Evolutionary conservation across 108 stramenopile species (phyloP), one percentile per base, ranked within the genome.

Genomic region (Mediolabrus comicus): DNA sequence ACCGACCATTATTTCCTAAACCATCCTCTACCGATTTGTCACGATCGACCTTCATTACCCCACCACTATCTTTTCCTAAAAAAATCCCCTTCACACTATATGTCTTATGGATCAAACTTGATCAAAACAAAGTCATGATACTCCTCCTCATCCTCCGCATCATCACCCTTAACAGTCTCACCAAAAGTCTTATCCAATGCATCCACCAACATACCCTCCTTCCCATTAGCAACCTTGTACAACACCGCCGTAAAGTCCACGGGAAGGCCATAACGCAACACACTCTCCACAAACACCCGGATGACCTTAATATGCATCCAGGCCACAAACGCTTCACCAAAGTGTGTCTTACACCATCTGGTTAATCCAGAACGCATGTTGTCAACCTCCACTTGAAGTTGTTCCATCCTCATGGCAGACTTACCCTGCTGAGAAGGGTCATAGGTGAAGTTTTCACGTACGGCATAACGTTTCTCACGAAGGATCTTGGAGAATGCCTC

Each of bases 301-400:
- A 98, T 95, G 31, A 97, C 91, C 84, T 98, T 98, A 55, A 98
- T 85, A 79, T 98, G 98, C 88, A 98, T 94, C 98, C 98, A 98
- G 3, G 96, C 96, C 22, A 91, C 93, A 65, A 95, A 97, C 25
- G 94, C 92, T 80, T 98, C 98, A 51, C 96, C 97, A 69, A 87
- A 98, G 73, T 98, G 98, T 31, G 95, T 95, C 81, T 92, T 93
- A 85, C 98, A 97, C 98, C 98, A 98, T 54, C 95, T 85, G 73
- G 91, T 89, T 57, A 98, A 74, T 22, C 92, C 90, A 30, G 76
- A 84, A 36, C 87, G 89, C 87, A 92, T 91, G 38, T 89, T 89
- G 65, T 94, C 96, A 12, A 92, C 92, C 65, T 95, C 92, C 11
- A 90, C 89, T 36, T 87, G 83, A 9, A 95, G 87, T 67, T 92